Evolutionary conservation across 768 basidiomycete genomes (phyloP), one percentile per base, ranked within the genome.

Genomic region (Phlegmacium glaucopus): DNA sequence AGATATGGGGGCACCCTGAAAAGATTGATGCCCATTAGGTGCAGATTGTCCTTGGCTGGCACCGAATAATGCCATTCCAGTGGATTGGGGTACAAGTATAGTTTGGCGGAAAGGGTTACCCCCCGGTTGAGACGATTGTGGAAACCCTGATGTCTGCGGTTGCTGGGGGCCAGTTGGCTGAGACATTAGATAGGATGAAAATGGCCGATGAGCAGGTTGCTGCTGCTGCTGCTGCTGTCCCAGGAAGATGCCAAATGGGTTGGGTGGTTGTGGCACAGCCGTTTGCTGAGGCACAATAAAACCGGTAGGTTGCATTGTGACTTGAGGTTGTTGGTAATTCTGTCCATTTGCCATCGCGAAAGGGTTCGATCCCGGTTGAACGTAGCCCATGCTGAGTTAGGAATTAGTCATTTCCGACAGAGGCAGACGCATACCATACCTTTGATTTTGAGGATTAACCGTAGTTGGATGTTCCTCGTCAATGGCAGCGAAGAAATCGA

Each of bases 401-500:
- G 7, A 8, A 22, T 28, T n/a, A 26, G 40, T 15, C 16, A 49
- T 22, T 9, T 39, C 9, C 6, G 13, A 47, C n/a, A 47, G 41
- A 4, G 39, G 45, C 8, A 6, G 10, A n/a, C 40, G 22, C 45
- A 51, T 53, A 35, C 53, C 67, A 22, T 52, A 82, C 84, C 78
- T 82, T 58, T 75, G 74, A 6, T 77, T 75, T 51, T 79, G 75
- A 6, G 84, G 78, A 51, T 82, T 82, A 61, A 84, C 85, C 72
- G 81, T 81, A n/a, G 79, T 73, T 8, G 82, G 75, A 59, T 90
- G 85, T 47, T 87, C 83, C 45, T 80, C 77, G 62, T 96, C 94
- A 54, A 99, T 95, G 5, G 89, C 79, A 22, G 74, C 68, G 67
- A 99, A 96, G 72, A 99, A 94, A 66, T 98, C 95, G 15, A 80